Evolutionary conservation across 495 filamentous ascomycete genomes (phyloP).

Genomic region (Xylaria scruposa): DNA sequence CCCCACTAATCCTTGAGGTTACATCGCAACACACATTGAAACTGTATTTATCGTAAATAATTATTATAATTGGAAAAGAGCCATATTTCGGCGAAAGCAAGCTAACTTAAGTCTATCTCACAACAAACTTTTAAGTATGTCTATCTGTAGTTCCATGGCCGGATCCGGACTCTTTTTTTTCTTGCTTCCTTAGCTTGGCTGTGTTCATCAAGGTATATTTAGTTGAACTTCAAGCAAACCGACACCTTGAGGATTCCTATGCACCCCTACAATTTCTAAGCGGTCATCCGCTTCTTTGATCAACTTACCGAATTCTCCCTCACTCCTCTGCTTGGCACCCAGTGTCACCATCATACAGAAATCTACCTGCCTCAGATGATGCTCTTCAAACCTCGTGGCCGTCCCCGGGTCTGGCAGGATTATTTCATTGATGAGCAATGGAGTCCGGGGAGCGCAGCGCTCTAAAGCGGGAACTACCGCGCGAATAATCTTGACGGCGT

Average conservation of each 20-base stretch:
- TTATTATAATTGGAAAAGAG: neutral
- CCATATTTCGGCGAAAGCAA: neutral
- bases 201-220: neutral
- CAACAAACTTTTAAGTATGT: neutral
- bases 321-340: conserved; percentile 41
- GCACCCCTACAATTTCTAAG: conserved; percentile 15
- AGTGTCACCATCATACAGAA: conserved; percentile 38
- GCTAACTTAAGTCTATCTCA: neutral
- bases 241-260: conserved; percentile 11
- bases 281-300: conserved; percentile 29
- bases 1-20: neutral
- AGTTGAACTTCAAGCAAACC: conserved; percentile 24
- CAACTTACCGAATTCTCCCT: conserved; percentile 33
- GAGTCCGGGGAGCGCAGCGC: conserved; percentile 31
- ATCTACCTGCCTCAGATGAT: conserved; percentile 32
- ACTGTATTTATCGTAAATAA: neutral
- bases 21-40: neutral
- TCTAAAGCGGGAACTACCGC: conserved; percentile 38
- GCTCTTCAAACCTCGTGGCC: conserved; percentile 23
- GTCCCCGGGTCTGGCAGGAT: conserved; percentile 35
- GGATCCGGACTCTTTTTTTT: neutral
- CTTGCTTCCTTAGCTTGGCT: neutral
- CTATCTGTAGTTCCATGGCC: neutral
- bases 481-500: conserved; percentile 33
- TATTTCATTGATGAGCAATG: conserved; percentile 41